phyloP scores from a whole-genome alignment of 768 basidiomycete genomes.

The Leucocoprinus birnbaumii region DNA sequence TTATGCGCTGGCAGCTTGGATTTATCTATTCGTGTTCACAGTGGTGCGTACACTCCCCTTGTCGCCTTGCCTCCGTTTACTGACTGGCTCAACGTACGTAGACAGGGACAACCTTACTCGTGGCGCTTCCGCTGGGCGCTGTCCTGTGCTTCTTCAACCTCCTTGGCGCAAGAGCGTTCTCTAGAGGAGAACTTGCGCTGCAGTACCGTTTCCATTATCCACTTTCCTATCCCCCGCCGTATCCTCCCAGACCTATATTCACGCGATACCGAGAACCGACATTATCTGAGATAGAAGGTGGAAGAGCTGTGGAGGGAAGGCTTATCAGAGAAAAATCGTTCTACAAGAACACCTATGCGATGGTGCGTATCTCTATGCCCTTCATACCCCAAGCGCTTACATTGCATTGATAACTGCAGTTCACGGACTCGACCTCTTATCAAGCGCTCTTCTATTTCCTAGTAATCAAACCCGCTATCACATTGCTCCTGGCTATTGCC shows the following conservation, averaged over 20 bases:
- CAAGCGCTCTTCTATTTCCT: conserved; percentile 88
- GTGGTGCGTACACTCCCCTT: conserved; percentile 47
- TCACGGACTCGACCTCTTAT: conserved; percentile 79
- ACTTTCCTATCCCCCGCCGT: conserved; percentile 57
- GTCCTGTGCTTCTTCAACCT: conserved; percentile 77
- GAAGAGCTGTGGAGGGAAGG: conserved; percentile 19
- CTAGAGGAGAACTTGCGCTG: conserved; percentile 71
- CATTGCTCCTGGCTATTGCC: conserved; percentile 56
- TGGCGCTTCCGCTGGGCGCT: conserved; percentile 75
- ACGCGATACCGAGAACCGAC: conserved; percentile 55
- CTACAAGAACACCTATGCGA: conserved; percentile 78
- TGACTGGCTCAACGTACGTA: conserved; percentile 21
- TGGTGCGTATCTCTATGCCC: conserved; percentile 41
- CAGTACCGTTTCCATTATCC: conserved; percentile 72
- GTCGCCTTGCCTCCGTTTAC: not conserved
- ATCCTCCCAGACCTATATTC: conserved; percentile 74
- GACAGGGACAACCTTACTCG: conserved; percentile 78
- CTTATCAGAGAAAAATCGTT: conserved; percentile 64
- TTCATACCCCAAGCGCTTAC: not conserved
- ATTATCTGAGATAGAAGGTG: conserved; percentile 47
- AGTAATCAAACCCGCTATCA: conserved; percentile 82
- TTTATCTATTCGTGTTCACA: conserved; percentile 78
- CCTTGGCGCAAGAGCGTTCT: conserved; percentile 67
- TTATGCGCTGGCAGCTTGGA: conserved; percentile 73
- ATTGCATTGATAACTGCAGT: conserved; percentile 36